These are phyloP conservation scores for Marasmius oreades DNA, from an alignment of 1,284 basidiomycete genomes.

Conservation along the genomic window DNA sequence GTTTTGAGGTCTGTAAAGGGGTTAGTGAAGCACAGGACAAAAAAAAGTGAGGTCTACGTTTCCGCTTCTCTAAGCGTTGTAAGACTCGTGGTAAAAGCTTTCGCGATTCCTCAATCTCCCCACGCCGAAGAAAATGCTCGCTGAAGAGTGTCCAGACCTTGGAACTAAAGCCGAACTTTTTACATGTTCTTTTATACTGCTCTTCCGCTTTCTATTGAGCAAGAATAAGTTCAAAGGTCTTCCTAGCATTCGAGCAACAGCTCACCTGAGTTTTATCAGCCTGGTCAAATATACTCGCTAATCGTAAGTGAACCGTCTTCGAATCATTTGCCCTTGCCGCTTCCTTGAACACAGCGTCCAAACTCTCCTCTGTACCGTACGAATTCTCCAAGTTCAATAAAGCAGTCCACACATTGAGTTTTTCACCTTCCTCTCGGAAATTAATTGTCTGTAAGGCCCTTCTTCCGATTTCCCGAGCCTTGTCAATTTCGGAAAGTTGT, in stretches of 20 bases:
- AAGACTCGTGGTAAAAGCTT: conserved; percentile 86
- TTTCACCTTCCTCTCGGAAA: conserved; percentile 96
- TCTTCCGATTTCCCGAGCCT: conserved; percentile 84
- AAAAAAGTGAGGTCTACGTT: conserved; percentile 65
- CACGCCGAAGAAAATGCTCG: conserved; percentile 74
- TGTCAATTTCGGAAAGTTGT: conserved; percentile 92
- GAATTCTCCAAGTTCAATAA: conserved; percentile 93
- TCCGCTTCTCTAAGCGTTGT: conserved; percentile 91
- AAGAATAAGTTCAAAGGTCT: background rate
- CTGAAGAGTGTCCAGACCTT: conserved; percentile 92
- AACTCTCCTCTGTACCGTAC: conserved; percentile 82
- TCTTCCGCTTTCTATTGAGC: conserved; percentile 76
- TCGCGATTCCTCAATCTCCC: conserved; percentile 77
- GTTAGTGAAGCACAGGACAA: background rate
- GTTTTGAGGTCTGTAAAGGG: conserved; percentile 81
- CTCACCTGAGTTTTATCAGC: conserved; percentile 78
- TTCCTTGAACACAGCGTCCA: conserved; percentile 85
- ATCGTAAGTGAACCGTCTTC: conserved; percentile 82
- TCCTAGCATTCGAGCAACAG: background rate
- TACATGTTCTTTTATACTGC: conserved; percentile 78
- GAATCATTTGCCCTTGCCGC: conserved; percentile 90
- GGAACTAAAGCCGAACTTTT: conserved; percentile 90
- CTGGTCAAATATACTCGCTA: conserved; percentile 83
- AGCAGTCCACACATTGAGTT: conserved; percentile 97
- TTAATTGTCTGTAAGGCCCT: conserved; percentile 87